phyloP scores from a whole-genome alignment of 306 rosid genomes.

The Cicer arietinum region DNA sequence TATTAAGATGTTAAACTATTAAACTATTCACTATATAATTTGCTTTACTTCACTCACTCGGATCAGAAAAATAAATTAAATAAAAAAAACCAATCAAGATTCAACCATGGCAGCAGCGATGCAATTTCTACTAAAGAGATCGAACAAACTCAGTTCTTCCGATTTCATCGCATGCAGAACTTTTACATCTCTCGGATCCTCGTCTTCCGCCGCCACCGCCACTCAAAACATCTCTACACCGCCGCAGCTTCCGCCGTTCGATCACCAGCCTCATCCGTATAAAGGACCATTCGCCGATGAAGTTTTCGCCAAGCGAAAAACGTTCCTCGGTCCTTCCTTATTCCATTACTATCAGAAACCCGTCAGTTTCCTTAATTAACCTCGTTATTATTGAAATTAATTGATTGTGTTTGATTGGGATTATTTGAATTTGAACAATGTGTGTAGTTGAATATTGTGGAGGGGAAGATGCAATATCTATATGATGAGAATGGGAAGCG shows the following conservation, averaged over 20 bases:
- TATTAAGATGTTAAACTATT: not conserved
- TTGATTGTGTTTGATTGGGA: conserved; percentile 13
- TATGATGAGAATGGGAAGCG: conserved; percentile 91
- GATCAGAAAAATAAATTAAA: not conserved
- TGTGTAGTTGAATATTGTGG: conserved; percentile 84
- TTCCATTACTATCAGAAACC: conserved; percentile 87
- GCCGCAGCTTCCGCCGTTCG: conserved; percentile 72
- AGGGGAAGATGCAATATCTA: conserved; percentile 93
- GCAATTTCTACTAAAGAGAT: conserved; percentile 56
- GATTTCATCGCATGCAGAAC: not conserved
- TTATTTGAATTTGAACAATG: conserved; percentile 14
- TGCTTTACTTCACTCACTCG: not conserved
- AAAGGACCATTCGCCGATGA: conserved; percentile 72
- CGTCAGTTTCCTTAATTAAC: conserved; percentile 51
- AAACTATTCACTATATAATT: not conserved
- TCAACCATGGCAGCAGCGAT: conserved; percentile 60
- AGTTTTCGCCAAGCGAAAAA: conserved; percentile 73
- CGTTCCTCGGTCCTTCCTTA: conserved; percentile 85
- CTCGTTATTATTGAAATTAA: conserved; percentile 1
- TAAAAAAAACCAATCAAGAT: not conserved
- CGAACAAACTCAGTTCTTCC: conserved; percentile 36
- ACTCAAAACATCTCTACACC: conserved; percentile 17
- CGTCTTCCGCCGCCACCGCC: conserved; percentile 37
- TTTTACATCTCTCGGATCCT: conserved; percentile 40
- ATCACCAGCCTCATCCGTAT: conserved; percentile 67